A percentile compares a stretch with the other conserved stretches of the same genome.
Evolutionary conservation across 176 grass and related monocot genomes (phyloP).

Genomic region (Rhipidocladum racemiflorum): DNA sequence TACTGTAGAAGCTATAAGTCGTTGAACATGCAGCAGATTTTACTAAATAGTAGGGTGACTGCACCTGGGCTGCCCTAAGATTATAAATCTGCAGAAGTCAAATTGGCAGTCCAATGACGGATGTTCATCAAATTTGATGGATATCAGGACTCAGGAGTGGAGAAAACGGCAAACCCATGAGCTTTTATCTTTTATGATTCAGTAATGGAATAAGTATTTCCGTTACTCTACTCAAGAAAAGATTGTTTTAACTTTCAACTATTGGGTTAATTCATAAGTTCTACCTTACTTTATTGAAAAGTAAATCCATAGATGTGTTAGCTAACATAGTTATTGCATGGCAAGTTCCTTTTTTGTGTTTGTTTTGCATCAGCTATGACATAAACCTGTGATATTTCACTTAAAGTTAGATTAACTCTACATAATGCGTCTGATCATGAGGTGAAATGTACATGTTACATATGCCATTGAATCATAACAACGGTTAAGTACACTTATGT

Average conservation of each 20-base stretch:
- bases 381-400: slow-evolving; percentile 1
- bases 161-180: not conserved
- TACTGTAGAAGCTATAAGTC: not conserved
- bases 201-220: not conserved
- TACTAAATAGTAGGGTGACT: not conserved
- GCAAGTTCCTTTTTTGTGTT: not conserved
- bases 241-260: not conserved
- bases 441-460: not conserved
- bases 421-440: not conserved
- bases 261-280: not conserved
- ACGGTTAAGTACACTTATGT: not conserved
- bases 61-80: not conserved
- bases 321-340: not conserved
- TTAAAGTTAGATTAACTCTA: not conserved
- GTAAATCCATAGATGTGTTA: not conserved
- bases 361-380: not conserved
- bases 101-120: not conserved
- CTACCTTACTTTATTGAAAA: not conserved
- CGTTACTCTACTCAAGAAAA: not conserved
- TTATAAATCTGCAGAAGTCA: not conserved
- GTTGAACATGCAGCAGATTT: not conserved
- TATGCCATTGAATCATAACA: not conserved
- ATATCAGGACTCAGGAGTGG: not conserved
- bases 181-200: too few relatives aligned
- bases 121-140: not conserved